These are phyloP conservation scores for Arxiozyma slooffiae DNA, from an alignment of 1,139 yeast genomes.

Conservation along the genomic window DNA sequence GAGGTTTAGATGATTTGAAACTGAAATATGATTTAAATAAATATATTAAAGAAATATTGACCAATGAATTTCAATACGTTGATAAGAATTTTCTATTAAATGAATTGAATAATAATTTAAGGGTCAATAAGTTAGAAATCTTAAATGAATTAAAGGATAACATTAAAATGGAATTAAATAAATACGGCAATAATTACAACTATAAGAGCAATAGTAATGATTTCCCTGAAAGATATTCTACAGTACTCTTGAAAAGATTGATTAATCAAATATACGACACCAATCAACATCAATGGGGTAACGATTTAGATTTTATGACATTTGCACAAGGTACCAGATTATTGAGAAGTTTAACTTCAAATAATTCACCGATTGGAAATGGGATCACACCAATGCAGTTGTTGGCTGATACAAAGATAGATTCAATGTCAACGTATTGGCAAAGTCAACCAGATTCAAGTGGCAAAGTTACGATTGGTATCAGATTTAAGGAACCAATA, in stretches of 20 bases:
- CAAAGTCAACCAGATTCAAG: slow-evolving; percentile 18
- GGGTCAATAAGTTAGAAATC: slow-evolving; percentile 21
- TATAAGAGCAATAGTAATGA: not conserved
- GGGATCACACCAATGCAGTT: slow-evolving; percentile 24
- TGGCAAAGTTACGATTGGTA: slow-evolving; percentile 26
- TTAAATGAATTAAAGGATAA: slow-evolving; percentile 20
- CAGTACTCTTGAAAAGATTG: slow-evolving; percentile 21
- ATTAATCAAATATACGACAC: slow-evolving; percentile 26
- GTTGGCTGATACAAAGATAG: slow-evolving; percentile 18
- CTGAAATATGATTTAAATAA: slow-evolving; percentile 23
- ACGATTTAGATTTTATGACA: slow-evolving; percentile 29
- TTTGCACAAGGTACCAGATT: slow-evolving; percentile 27
- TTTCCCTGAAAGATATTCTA: slow-evolving; percentile 20
- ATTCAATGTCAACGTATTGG: slow-evolving; percentile 30
- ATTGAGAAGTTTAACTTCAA: slow-evolving; percentile 25
- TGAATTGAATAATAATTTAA: slow-evolving; percentile 22
- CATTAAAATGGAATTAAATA: slow-evolving; percentile 8
- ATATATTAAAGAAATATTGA: slow-evolving; percentile 26
- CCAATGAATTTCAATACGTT: slow-evolving; percentile 26
- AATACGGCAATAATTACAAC: slow-evolving; percentile 1
- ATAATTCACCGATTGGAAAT: slow-evolving; percentile 19
- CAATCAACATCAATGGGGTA: slow-evolving; percentile 29
- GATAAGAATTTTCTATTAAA: slow-evolving; percentile 21
- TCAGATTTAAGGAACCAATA: slow-evolving; percentile 32
- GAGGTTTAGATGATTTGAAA: slow-evolving; percentile 3